phyloP scores from a whole-genome alignment of 257 asterid genomes.

The Sherardia arvensis region DNA sequence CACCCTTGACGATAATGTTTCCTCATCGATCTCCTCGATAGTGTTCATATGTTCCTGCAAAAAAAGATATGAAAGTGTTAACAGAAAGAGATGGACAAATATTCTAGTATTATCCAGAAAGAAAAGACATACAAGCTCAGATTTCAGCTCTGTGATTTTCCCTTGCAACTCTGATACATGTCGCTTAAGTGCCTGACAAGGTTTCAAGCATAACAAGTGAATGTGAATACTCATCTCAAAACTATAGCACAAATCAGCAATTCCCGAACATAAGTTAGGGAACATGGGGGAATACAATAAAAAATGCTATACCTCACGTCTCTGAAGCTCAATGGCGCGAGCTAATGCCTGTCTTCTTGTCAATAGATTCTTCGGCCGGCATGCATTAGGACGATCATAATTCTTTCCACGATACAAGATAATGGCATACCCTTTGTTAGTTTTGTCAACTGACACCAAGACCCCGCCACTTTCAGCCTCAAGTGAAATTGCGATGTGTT shows the following conservation, averaged over 20 bases:
- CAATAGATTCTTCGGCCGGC: conserved; percentile 66
- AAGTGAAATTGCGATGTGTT: conserved; percentile 65
- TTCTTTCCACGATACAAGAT: conserved; percentile 87
- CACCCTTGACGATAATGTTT: conserved; percentile 24
- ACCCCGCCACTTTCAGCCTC: conserved; percentile 98
- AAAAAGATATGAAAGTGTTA: conserved; percentile 5
- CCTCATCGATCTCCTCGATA: conserved; percentile 27
- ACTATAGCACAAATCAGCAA: not conserved
- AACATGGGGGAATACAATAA: not conserved
- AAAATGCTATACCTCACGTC: conserved; percentile 59
- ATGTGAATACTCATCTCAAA: not conserved
- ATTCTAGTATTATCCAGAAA: not conserved
- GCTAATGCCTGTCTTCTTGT: conserved; percentile 88
- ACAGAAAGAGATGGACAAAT: not conserved
- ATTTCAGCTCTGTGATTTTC: conserved; percentile 49
- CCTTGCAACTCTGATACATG: conserved; percentile 61
- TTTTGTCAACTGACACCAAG: conserved; percentile 70
- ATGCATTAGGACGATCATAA: conserved; percentile 53
- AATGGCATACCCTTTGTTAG: conserved; percentile 56
- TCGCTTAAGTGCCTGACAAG: conserved; percentile 68
- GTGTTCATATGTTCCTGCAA: conserved; percentile 51
- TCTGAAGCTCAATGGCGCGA: conserved; percentile 83
- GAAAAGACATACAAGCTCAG: conserved; percentile 43
- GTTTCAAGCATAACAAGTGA: not conserved
- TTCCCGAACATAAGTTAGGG: not conserved